Evolutionary conservation across 1,139 yeast genomes (phyloP).

Genomic region (Zygoascus sp.): DNA sequence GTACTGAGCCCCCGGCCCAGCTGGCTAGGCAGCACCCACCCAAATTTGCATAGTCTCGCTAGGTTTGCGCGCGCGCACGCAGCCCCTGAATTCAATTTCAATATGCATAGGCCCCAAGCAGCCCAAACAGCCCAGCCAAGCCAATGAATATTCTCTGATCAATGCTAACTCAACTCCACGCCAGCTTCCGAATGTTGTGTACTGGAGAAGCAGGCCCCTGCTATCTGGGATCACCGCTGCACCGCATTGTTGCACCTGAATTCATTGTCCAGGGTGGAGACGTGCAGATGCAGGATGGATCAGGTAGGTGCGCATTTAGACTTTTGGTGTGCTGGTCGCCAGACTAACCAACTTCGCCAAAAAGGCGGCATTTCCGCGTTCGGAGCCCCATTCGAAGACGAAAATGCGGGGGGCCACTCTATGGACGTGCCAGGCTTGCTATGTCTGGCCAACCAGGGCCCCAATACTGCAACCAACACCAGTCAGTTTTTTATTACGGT

Average conservation of each 20-base stretch:
- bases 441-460: slow-evolving; percentile 66
- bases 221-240: slow-evolving; percentile 51
- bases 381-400: slow-evolving; percentile 51
- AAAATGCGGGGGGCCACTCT: slow-evolving; percentile 44
- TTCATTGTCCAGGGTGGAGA: slow-evolving; percentile 84
- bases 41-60: no score
- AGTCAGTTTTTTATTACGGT: slow-evolving; percentile 70
- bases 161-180: slow-evolving; percentile 8
- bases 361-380: slow-evolving; percentile 32
- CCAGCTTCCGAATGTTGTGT: slow-evolving; percentile 30
- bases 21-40: no score
- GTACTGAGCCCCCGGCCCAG: no score
- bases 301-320: slow-evolving; percentile 10
- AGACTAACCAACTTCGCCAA: neutral
- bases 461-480: slow-evolving; percentile 54
- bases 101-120: no score
- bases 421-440: slow-evolving; percentile 29
- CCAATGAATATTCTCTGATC: no score
- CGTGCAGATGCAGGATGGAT: slow-evolving; percentile 36
- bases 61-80: no score
- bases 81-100: no score
- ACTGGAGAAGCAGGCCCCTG: slow-evolving; percentile 27
- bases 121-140: no score
- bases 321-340: no score
- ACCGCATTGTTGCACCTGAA: slow-evolving; percentile 62